phyloP scores from a whole-genome alignment of 2,329 filamentous ascomycete species.

The Tolypocladium paradoxum region DNA sequence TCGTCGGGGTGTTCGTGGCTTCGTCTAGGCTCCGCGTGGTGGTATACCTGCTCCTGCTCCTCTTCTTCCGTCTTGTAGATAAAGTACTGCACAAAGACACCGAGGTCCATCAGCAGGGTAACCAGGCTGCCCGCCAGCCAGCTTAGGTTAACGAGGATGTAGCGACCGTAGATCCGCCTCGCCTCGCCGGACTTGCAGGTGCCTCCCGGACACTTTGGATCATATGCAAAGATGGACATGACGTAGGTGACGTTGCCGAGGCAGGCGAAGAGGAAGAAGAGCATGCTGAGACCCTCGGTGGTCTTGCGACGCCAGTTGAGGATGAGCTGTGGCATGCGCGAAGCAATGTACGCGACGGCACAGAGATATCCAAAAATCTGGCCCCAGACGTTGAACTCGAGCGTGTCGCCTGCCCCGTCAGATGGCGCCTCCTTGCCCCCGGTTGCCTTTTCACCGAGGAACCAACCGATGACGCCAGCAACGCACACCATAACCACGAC shows the following conservation, averaged over 20 bases:
- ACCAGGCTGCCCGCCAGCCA: conserved; percentile 88
- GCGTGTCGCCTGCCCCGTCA: conserved; percentile 32
- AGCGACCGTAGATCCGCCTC: conserved; percentile 57
- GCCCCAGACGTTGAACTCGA: conserved; percentile 64
- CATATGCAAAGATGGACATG: conserved; percentile 81
- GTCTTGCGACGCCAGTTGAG: conserved; percentile 89
- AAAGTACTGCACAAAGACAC: conserved; percentile 87
- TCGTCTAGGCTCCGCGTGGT: conserved; percentile 10
- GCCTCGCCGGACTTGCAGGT: conserved; percentile 57
- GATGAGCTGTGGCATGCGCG: conserved; percentile 78
- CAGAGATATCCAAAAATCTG: conserved; percentile 93
- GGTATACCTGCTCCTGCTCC: conserved; percentile 13
- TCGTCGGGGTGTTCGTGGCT: conserved; percentile 7
- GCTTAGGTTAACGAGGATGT: conserved; percentile 80
- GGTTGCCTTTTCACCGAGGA: conserved; percentile 39
- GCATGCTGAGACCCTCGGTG: conserved; percentile 83
- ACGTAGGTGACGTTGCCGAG: conserved; percentile 93
- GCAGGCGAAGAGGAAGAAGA: conserved; percentile 96
- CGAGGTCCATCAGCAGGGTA: conserved; percentile 73
- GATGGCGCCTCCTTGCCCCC: conserved; percentile 26
- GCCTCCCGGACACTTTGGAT: conserved; percentile 52
- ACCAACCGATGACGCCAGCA: conserved; percentile 81
- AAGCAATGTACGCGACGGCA: conserved; percentile 79
- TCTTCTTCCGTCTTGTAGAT: conserved; percentile 50
- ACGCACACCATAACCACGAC: conserved; percentile 72